These are phyloP conservation scores for Geotrichum fermentans DNA, from an alignment of 1,139 yeast species.

Conservation along the genomic window DNA sequence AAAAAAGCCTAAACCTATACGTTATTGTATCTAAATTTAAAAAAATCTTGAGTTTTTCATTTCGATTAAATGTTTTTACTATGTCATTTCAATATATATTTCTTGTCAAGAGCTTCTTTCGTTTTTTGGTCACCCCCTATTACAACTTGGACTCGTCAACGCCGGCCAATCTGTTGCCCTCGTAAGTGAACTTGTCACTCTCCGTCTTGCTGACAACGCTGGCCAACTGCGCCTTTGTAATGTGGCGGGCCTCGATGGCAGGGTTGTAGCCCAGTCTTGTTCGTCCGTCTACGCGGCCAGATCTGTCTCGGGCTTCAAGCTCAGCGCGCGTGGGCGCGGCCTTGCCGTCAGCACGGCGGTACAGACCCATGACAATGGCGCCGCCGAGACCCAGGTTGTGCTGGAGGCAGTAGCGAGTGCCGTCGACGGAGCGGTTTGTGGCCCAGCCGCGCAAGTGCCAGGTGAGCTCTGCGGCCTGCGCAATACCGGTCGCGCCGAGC, in stretches of 20 bases:
- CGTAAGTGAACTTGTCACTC: slow-evolving; percentile 15
- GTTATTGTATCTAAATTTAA: too few relatives aligned
- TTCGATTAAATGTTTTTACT: too few relatives aligned
- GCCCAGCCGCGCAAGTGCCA: slow-evolving; percentile 37
- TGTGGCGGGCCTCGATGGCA: slow-evolving; percentile 30
- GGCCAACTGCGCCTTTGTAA: slow-evolving; percentile 22
- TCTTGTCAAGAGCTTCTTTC: too few relatives aligned
- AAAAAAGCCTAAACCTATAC: too few relatives aligned
- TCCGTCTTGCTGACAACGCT: slow-evolving; percentile 10
- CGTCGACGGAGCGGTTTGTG: slow-evolving; percentile 30
- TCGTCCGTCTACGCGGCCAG: slow-evolving; percentile 27
- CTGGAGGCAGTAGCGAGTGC: slow-evolving; percentile 29
- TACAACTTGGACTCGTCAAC: neutral
- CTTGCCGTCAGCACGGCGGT: slow-evolving; percentile 28
- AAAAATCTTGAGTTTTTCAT: too few relatives aligned
- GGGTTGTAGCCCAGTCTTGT: slow-evolving; percentile 33
- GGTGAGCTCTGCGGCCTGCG: slow-evolving; percentile 33
- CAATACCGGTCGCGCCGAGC: slow-evolving; percentile 36
- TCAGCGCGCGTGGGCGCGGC: slow-evolving; percentile 21
- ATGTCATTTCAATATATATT: too few relatives aligned
- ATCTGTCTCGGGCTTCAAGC: neutral
- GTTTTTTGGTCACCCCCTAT: neutral
- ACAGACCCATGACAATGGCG: slow-evolving; percentile 30
- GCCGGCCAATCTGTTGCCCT: slow-evolving; percentile 18
- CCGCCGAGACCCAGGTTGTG: slow-evolving; percentile 35